Conservation (phyloP, 2,329 filamentous ascomycete species). For the Trichoderma oligosporum region DNA sequence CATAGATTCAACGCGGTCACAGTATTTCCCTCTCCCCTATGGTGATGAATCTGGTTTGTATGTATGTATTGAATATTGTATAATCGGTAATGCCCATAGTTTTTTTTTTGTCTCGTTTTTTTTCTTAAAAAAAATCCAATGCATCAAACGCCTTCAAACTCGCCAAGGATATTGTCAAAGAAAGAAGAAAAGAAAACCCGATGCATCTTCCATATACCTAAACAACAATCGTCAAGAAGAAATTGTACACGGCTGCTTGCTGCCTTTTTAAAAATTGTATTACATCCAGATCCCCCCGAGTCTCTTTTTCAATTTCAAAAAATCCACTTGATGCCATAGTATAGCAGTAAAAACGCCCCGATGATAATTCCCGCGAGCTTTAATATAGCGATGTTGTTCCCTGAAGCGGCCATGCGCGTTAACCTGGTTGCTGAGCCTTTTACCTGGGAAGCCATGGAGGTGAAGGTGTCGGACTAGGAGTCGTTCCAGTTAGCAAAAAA, state of each 20-base stretch:
- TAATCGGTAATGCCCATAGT: slow-evolving; percentile 2
- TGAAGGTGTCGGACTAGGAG: slow-evolving; percentile 79
- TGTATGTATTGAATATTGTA: slow-evolving; percentile 7
- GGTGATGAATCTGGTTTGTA: slow-evolving; percentile 1
- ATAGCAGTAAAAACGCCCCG: slow-evolving; percentile 68
- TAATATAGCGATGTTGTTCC: slow-evolving; percentile 86
- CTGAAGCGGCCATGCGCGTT: slow-evolving; percentile 83
- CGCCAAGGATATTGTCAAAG: slow-evolving; percentile 22
- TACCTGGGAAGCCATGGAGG: slow-evolving; percentile 74
- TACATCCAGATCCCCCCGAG: background rate
- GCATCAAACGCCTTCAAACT: slow-evolving; percentile 1
- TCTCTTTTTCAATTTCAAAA: slow-evolving; percentile 40
- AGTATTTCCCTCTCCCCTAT: background rate
- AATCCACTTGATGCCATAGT: slow-evolving; percentile 64
- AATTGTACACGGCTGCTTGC: background rate
- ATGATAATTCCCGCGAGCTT: slow-evolving; percentile 84
- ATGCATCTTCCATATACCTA: slow-evolving; percentile 14
- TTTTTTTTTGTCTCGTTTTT: background rate
- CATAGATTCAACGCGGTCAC: background rate
- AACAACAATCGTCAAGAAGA: background rate
- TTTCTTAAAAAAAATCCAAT: background rate
- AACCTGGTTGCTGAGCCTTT: slow-evolving; percentile 80
- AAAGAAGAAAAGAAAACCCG: background rate
- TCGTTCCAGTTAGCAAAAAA: background rate
- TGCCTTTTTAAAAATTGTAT: background rate